Evolutionary conservation across 495 filamentous ascomycete genomes (phyloP), one percentile per base, ranked within the genome.

Genomic region (Podospora appendiculata): DNA sequence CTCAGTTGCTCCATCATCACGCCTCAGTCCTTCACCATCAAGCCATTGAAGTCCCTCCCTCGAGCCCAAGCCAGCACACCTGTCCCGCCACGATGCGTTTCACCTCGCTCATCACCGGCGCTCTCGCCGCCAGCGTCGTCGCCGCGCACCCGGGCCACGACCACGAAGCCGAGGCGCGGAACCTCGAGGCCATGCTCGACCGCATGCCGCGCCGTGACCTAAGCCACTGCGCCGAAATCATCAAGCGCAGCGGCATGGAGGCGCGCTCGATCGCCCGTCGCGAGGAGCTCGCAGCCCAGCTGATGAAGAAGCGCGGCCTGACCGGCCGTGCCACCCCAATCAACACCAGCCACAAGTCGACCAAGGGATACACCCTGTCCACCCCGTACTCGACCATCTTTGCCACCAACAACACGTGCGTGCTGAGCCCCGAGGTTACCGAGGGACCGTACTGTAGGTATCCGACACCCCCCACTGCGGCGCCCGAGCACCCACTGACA

Each of bases 341-440:
- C 43, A 44, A 47, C 25, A 57, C 39, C 34, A 43, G 45, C 34
- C 55, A 57, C 41, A 44, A 41, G 14, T 57, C 55, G 18, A 39
- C 41, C n/a, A 8, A 52, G 7, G 6, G 25, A 1, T 59, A 53
- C 16, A 59, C 54, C 14, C 45, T 57, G 4, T 16, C 46, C 17
- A 59, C 54, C 19, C 57, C 57, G 8, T 38, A n/a, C 14, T 32
- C 41, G 1, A 45, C 36, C 18, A 61, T 82, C 25, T 82, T 81
- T 50, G 63, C 70, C 11, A 73, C 72, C 32, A 75, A 75, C 51
- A 67, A 65, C 12, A 73, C 73, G 32, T 81, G 76, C 47, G 67
- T 81, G 17, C 68, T 81, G 12, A 72, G 65, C 17, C 74, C 74
- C 0, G 78, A 81, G 63, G 74, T 77, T n/a, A 81, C 73, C 34